These are phyloP conservation scores for Chlamydomonas eustigma DNA, from an alignment of 139 green algal species.

Conservation along the genomic window DNA sequence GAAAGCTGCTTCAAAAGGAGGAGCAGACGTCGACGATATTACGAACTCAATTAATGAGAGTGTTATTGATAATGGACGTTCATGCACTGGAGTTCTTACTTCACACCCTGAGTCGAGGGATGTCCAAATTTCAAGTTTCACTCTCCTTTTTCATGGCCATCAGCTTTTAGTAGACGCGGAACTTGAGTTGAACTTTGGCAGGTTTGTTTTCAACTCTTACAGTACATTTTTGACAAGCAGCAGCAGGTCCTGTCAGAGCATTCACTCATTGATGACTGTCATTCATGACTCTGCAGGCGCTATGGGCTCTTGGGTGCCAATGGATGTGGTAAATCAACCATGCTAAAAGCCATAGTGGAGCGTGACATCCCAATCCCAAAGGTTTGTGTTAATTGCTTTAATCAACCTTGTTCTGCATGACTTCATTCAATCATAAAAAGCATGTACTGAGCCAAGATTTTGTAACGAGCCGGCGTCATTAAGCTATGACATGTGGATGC, in stretches of 20 bases:
- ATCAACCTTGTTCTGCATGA: no score
- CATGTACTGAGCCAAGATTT: no score
- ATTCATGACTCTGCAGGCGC: conserved; percentile 38
- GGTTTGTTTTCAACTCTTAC: conserved; percentile 25
- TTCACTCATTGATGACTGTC: neutral
- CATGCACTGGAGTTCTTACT: conserved; percentile 69
- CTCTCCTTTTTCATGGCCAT: conserved; percentile 78
- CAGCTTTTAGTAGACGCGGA: conserved; percentile 70
- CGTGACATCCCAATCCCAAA: conserved; percentile 83
- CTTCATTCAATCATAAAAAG: no score
- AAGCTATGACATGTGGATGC: no score
- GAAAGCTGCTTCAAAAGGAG: neutral
- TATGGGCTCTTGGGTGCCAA: conserved; percentile 88
- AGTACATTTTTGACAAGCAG: neutral
- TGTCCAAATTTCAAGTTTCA: conserved; percentile 76
- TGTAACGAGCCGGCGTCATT: no score
- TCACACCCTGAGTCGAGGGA: conserved; percentile 73
- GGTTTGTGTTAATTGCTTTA: neutral
- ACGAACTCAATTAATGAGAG: no score
- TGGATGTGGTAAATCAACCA: conserved; percentile 79
- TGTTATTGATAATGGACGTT: conserved; percentile 40
- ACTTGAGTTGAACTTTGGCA: conserved; percentile 79
- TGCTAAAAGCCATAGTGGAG: conserved; percentile 77
- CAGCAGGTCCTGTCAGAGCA: no score
- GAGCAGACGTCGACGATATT: no score